Base-by-base conservation (phyloP, 2,329 filamentous ascomycete genomes). In the Pyricularia sp. region DNA sequence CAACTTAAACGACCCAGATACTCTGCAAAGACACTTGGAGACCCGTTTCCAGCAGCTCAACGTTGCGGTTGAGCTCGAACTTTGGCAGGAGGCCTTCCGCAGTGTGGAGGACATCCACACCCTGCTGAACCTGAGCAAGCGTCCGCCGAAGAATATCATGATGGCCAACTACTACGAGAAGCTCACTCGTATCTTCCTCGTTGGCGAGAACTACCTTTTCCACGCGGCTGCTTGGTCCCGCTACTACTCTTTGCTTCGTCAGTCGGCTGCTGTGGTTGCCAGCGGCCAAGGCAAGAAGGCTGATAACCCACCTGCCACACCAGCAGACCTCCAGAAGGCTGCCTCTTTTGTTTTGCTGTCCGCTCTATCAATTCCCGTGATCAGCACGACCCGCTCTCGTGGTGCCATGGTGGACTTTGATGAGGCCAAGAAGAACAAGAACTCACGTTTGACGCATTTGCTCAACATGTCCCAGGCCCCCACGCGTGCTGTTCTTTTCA, bases 161-260 rank as follows among this genome's bases (percentile, higher is more conserved):
- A 99, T 99, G 95, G 95, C 95, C 82, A 99, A 98, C 85, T 99
- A 99, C 86, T 99, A 98, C 81, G 95, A 99, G 86, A 98, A 98
- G 84, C 89, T 99, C 70, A 97, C 95, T 59, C 90, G 94, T 72
- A 99, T 99, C 79, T 99, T 99, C 86, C 88, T 99, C 72, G 95
- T 98, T 73, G 97, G 94, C 80, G 95, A 98, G 83, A 99, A 99
- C 85, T 98, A 98, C 79, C 89, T 99, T 64, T 99, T 99, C 89
- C 95, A 99, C 78, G 95, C 95, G 74, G 95, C 95, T 68, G 93
- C 95, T 71, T 99, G 93, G 93, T 96, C 93, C 74, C 88, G 94
- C 75, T 98, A 97, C 85, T 98, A 97, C 86, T 97, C 93, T 78
- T 89, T 99, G 42, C 90, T 99, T 72, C 93, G 94, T 76, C 92